Percentiles rank a stretch among this genome's conserved stretches.
phyloP scores from a whole-genome alignment of 768 basidiomycete species.

The Naganishia vaughanmartiniae region DNA sequence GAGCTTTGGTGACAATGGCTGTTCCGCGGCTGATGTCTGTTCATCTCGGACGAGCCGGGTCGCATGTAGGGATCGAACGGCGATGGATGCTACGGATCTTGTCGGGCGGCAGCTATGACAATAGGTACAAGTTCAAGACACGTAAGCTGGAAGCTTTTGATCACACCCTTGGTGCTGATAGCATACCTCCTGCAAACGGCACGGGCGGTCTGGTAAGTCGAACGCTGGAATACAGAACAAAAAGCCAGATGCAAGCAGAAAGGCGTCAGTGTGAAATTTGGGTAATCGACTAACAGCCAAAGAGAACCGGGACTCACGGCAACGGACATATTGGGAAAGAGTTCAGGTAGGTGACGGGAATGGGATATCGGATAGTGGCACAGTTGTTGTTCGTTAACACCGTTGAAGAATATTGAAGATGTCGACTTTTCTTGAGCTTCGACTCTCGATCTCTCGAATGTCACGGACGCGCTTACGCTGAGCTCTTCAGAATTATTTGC shows the following conservation, averaged over 20 bases:
- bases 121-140: not conserved
- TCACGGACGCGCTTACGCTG: not conserved
- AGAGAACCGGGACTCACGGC: not conserved
- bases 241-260: not conserved
- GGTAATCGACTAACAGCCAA: not conserved
- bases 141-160: not conserved
- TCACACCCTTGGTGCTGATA: not conserved
- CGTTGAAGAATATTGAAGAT: conserved; percentile 1
- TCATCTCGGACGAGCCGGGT: conserved; percentile 17
- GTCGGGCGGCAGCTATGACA: conserved; percentile 9
- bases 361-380: not conserved
- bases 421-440: conserved; percentile 1
- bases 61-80: conserved; percentile 17
- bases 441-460: not conserved
- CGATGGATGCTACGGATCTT: conserved; percentile 16
- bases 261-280: not conserved
- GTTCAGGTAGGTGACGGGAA: not conserved
- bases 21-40: conserved; percentile 11
- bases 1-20: conserved; percentile 58
- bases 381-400: not conserved
- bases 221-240: not conserved
- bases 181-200: conserved; percentile 22
- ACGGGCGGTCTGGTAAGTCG: conserved; percentile 22
- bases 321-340: conserved; percentile 3
- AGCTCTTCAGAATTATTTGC: not conserved